These are phyloP conservation scores for Leptosphaerulina australis DNA, from an alignment of 2,329 filamentous ascomycete species.

Conservation along the genomic window DNA sequence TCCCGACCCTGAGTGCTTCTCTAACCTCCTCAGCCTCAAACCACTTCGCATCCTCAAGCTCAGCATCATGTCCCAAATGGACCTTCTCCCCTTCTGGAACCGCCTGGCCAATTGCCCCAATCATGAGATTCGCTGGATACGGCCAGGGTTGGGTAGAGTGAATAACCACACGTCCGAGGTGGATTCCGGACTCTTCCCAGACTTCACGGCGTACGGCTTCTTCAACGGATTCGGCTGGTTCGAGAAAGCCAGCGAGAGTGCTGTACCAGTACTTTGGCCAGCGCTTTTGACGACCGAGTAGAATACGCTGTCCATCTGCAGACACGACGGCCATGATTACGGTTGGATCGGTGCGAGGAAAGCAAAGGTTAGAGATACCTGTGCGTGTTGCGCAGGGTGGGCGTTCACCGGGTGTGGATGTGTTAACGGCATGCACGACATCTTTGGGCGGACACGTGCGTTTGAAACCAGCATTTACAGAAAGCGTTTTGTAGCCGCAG, in stretches of 20 bases:
- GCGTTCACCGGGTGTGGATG: constrained; percentile 53
- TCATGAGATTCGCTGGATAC: constrained; percentile 61
- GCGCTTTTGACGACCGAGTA: constrained; percentile 83
- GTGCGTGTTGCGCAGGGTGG: constrained; percentile 79
- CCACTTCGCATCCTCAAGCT: constrained; percentile 90
- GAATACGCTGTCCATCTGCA: constrained; percentile 73
- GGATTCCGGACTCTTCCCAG: constrained; percentile 58
- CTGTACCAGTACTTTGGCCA: constrained; percentile 88
- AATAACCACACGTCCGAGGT: constrained; percentile 57
- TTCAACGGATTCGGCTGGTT: constrained; percentile 59
- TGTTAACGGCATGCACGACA: constrained; percentile 55
- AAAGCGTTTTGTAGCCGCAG: constrained; percentile 83
- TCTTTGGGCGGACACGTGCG: constrained; percentile 77
- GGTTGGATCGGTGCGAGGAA: constrained; percentile 90
- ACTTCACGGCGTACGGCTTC: constrained; percentile 59
- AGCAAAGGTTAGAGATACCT: constrained; percentile 87
- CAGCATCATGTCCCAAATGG: constrained; percentile 83
- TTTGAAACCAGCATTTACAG: constrained; percentile 80
- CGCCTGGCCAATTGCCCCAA: constrained; percentile 81
- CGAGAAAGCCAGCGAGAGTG: constrained; percentile 69
- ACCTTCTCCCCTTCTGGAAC: constrained; percentile 80
- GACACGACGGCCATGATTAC: constrained; percentile 95
- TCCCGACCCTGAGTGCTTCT: constrained; percentile 71
- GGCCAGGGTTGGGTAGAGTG: constrained; percentile 61
- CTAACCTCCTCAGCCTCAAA: constrained; percentile 80